phyloP scores from a whole-genome alignment of 345 rosid species.

The Cardamine occulta region DNA sequence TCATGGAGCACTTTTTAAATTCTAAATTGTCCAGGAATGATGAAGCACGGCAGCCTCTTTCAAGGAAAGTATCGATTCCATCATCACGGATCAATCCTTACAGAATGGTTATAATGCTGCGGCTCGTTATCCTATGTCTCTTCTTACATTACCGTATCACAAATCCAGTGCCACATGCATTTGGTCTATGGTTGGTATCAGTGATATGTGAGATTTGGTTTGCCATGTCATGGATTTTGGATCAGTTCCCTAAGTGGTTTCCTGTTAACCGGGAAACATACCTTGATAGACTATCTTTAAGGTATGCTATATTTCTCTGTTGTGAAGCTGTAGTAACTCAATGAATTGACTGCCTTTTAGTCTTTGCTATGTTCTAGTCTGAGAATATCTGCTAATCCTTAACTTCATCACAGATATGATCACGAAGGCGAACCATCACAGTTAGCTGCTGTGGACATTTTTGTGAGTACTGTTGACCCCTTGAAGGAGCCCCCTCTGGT shows the following conservation, averaged over 20 bases:
- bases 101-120: slow-evolving; percentile 89
- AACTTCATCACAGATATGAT: slow-evolving; percentile 59
- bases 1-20: neutral
- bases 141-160: slow-evolving; percentile 90
- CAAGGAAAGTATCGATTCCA: slow-evolving; percentile 84
- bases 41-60: slow-evolving; percentile 92
- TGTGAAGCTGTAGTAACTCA: slow-evolving; percentile 3
- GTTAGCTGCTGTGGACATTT: slow-evolving; percentile 84
- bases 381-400: neutral
- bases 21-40: slow-evolving; percentile 59
- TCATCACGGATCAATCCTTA: slow-evolving; percentile 97
- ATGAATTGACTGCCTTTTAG: neutral
- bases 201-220: slow-evolving; percentile 98
- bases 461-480: slow-evolving; percentile 96
- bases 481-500: slow-evolving; percentile 94
- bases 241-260: slow-evolving; percentile 95
- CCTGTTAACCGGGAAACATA: slow-evolving; percentile 93
- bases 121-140: slow-evolving; percentile 73
- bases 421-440: slow-evolving; percentile 88
- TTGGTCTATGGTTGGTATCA: slow-evolving; percentile 80
- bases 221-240: slow-evolving; percentile 95
- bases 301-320: slow-evolving; percentile 48
- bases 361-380: neutral
- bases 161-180: slow-evolving; percentile 84
- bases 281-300: slow-evolving; percentile 83